Conservation (phyloP, 306 rosid species). For the Echinosophora koreensis region DNA sequence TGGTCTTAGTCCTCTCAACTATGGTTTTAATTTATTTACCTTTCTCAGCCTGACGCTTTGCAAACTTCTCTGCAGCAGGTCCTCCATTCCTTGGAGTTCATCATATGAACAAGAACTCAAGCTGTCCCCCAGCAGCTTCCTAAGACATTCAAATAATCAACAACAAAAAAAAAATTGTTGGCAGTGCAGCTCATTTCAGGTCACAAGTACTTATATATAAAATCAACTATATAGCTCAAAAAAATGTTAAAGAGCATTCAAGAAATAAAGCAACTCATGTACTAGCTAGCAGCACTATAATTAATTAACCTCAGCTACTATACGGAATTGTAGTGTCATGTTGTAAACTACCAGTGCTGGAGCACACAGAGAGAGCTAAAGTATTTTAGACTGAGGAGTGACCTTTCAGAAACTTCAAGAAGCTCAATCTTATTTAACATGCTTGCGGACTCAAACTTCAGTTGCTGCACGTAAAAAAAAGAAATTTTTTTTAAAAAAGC, state of each 20-base stretch:
- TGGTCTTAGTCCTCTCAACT: too few species aligned
- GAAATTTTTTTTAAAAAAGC: neutral
- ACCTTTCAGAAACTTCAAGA: conserved; percentile 67
- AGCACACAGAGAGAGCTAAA: neutral
- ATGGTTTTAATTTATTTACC: conserved; percentile 44
- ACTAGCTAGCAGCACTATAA: neutral
- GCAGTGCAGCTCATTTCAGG: too few species aligned
- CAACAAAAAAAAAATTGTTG: neutral
- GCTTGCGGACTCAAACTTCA: conserved; percentile 58
- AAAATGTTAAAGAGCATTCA: too few species aligned
- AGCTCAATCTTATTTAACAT: conserved; percentile 60
- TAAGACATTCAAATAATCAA: conserved; percentile 40
- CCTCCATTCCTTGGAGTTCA: conserved; percentile 57
- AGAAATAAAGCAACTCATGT: neutral
- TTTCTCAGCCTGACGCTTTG: conserved; percentile 56
- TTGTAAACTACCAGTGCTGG: neutral
- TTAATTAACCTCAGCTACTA: neutral
- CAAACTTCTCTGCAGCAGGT: conserved; percentile 61
- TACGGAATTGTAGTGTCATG: neutral
- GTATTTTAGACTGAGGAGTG: conserved; percentile 17
- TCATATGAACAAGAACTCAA: conserved; percentile 56
- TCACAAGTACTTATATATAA: neutral
- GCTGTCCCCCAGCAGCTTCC: conserved; percentile 68
- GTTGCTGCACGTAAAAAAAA: conserved; percentile 51
- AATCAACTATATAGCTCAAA: neutral